Evolutionary conservation across 2,329 filamentous ascomycete species (phyloP).

Genomic region (Ceratocystis huliohia): DNA sequence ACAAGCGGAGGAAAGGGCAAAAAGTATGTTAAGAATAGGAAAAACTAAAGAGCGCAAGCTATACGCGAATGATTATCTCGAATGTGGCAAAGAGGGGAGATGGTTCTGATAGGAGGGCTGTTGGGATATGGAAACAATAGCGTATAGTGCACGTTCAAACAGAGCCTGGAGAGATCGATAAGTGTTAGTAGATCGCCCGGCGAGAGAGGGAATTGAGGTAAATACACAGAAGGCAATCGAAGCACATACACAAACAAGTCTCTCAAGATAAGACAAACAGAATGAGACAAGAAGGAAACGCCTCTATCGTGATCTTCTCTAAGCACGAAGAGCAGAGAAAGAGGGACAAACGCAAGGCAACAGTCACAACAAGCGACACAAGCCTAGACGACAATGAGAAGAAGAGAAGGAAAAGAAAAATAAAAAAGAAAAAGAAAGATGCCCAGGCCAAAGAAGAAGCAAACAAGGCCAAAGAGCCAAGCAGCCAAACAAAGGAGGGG

Average conservation of each 20-base stretch:
- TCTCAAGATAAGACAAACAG: not conserved
- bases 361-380: not conserved
- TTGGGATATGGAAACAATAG: not conserved
- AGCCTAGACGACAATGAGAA: not conserved
- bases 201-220: not conserved
- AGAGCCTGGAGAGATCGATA: not conserved
- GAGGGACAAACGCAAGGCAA: slow-evolving; percentile 1
- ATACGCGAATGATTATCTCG: not conserved
- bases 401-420: not conserved
- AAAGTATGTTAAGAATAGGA: not conserved
- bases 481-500: not conserved
- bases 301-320: slow-evolving; percentile 7
- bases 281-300: not conserved
- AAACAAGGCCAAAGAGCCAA: not conserved
- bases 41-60: not conserved
- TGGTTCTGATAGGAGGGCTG: not conserved
- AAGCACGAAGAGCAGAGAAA: slow-evolving; percentile 1
- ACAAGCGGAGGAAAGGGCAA: not conserved
- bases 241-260: not conserved
- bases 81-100: not conserved
- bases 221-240: not conserved
- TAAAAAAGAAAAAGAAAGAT: not conserved
- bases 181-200: not conserved
- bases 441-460: not conserved
- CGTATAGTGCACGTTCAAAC: not conserved